These are phyloP conservation scores for Nicotiana benthamiana DNA, from an alignment of 257 asterid species.

Conservation along the genomic window DNA sequence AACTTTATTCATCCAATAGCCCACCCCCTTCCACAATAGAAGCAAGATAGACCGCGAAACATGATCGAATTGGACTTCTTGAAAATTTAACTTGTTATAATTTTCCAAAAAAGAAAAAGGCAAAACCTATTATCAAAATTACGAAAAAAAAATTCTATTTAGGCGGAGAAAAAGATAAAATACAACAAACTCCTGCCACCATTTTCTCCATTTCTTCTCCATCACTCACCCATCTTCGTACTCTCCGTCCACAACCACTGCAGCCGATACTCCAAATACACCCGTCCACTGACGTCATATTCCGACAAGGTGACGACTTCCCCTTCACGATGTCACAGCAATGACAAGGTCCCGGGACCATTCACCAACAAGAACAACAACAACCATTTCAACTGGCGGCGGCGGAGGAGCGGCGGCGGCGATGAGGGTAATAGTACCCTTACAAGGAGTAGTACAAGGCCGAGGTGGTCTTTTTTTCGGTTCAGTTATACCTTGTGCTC, in stretches of 20 bases:
- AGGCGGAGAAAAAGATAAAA: constrained; percentile 2
- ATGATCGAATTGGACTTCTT: neutral
- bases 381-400: constrained; percentile 29
- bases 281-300: neutral
- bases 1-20: too few relatives aligned
- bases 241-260: constrained; percentile 18
- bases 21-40: neutral
- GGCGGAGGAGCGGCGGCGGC: constrained; percentile 28
- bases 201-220: constrained; percentile 23
- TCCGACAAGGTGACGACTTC: neutral
- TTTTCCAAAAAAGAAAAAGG: neutral
- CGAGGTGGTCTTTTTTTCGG: constrained; percentile 61
- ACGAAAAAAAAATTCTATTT: too few relatives aligned
- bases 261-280: neutral
- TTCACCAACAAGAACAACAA: neutral
- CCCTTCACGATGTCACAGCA: constrained; percentile 19
- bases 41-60: constrained; percentile 14
- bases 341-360: constrained; percentile 27
- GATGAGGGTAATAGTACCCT: constrained; percentile 79
- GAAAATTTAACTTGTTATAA: neutral
- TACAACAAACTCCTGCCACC: neutral
- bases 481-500: constrained; percentile 61
- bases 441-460: constrained; percentile 64
- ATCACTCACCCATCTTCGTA: constrained; percentile 13
- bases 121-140: neutral